phyloP scores from a whole-genome alignment of 2,329 filamentous ascomycete species.

The Geosmithia flava region DNA sequence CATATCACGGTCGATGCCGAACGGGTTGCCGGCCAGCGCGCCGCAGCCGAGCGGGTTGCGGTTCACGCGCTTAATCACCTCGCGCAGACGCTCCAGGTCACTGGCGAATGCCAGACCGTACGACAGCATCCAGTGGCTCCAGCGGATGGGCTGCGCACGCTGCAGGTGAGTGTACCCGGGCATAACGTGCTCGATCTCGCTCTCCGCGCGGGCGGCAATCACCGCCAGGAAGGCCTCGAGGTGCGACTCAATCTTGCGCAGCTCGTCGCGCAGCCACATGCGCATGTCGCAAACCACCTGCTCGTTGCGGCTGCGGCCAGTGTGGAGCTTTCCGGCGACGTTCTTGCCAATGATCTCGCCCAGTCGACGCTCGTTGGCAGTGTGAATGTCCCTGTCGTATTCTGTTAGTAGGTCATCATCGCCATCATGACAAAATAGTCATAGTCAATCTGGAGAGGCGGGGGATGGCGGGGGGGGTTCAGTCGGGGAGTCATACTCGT shows the following conservation, averaged over 20 bases:
- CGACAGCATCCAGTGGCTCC: conserved; percentile 71
- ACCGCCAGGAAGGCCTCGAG: conserved; percentile 60
- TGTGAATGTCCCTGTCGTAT: conserved; percentile 28
- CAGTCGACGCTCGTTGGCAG: conserved; percentile 41
- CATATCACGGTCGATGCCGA: conserved; percentile 65
- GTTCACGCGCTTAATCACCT: conserved; percentile 66
- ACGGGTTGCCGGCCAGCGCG: conserved; percentile 71
- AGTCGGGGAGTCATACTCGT: conserved; percentile 24
- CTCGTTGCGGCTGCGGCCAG: conserved; percentile 57
- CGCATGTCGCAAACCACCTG: conserved; percentile 59
- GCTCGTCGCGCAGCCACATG: conserved; percentile 70
- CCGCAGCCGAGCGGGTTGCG: conserved; percentile 58
- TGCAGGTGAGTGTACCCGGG: conserved; percentile 84
- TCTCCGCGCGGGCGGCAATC: conserved; percentile 55
- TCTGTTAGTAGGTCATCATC: not conserved
- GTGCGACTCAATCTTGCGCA: conserved; percentile 19
- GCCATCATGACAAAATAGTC: too few relatives aligned
- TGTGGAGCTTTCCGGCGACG: conserved; percentile 61
- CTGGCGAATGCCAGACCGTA: conserved; percentile 59
- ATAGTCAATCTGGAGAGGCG: too few relatives aligned
- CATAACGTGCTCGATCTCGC: conserved; percentile 68
- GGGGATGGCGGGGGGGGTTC: not conserved
- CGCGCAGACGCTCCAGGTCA: conserved; percentile 66
- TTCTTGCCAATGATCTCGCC: conserved; percentile 61
- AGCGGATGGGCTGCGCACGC: conserved; percentile 67